These are phyloP conservation scores for Sequoia sempervirens DNA, from an alignment of 75 land plant genomes.

Conservation along the genomic window DNA sequence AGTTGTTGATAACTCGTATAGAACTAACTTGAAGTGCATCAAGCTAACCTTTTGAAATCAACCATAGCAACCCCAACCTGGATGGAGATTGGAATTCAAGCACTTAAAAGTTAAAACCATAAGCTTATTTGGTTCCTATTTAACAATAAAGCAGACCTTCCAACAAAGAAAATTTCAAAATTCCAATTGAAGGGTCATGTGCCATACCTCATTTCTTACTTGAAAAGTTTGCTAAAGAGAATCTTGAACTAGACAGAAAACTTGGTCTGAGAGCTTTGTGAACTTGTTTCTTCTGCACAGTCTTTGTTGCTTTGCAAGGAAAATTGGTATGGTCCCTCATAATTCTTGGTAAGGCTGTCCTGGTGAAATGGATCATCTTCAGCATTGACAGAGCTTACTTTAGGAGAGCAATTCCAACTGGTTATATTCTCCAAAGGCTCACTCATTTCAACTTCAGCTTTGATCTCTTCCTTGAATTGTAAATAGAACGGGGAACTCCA, in stretches of 20 bases:
- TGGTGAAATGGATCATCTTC: conserved; percentile 7
- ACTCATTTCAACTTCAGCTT: neutral
- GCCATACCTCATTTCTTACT: neutral
- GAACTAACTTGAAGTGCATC: neutral
- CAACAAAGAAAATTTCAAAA: neutral
- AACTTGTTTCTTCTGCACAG: neutral
- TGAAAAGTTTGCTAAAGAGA: neutral
- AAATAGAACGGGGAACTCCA: conserved; percentile 3
- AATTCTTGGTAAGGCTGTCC: conserved; percentile 4
- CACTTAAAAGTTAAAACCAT: neutral
- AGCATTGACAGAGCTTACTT: conserved; percentile 7
- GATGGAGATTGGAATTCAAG: neutral
- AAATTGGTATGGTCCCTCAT: neutral
- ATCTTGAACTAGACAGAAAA: conserved; percentile 2
- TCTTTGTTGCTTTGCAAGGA: neutral
- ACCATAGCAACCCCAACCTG: neutral
- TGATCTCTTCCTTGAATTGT: conserved; percentile 6
- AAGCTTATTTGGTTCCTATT: neutral
- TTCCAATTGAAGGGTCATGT: neutral
- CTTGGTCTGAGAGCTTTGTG: neutral
- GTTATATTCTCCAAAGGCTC: conserved; percentile 4
- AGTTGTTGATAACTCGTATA: neutral
- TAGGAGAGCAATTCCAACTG: conserved; percentile 3
- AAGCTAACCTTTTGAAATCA: neutral
- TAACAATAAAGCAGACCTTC: neutral